Evolutionary conservation across 2,329 filamentous ascomycete genomes (phyloP), one percentile per base, ranked within the genome.

Genomic region (Ophiostoma tasmaniense): DNA sequence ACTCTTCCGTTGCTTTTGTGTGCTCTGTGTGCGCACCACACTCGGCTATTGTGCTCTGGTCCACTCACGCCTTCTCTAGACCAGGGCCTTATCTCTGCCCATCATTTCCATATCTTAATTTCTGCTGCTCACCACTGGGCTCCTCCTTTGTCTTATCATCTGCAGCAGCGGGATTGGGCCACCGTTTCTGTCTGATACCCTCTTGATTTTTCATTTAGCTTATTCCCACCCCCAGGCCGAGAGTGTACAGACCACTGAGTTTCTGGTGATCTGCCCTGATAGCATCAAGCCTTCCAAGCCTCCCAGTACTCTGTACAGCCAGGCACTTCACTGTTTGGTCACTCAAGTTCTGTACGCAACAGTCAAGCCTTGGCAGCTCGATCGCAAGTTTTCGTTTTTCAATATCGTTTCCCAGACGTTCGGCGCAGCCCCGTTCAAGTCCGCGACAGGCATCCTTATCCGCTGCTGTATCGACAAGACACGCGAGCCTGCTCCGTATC

Each of bases 31-130:
- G 8, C 30, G 61, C 28, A 25, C 55, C 1, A 61, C 55, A 61
- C 25, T 30, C 55, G 55, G 25, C 55, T 61, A 61, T 65, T 52
- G 65, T 30, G 13, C 50, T 67, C 14, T 64, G 68, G 30, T 35
- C 68, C 68, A 69, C 68, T 69, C 65, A 66, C 52, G 30, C 22
- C 50, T 25, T 39, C 68, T 42, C 64, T 66, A 55, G 62, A 35
- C 62, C 66, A 59, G 61, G 68, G 37, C 69, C 69, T 70, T 70
- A 70, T 70, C 69, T 70, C 35, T 68, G 45, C 64, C 66, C 64
- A 62, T 66, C 42, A 25, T 37, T 33, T 52, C 35, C 39, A 28
- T 39, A 25, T 50, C 59, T 28, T 42, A 67, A 37, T 25, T 25
- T 30, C 42, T 45, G 17, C 30, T 17, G 33, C 42, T 30, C 55